Evolutionary conservation across 2,329 filamentous ascomycete genomes (phyloP), one percentile per base, ranked within the genome.

Genomic region (Arthroderma sp.): DNA sequence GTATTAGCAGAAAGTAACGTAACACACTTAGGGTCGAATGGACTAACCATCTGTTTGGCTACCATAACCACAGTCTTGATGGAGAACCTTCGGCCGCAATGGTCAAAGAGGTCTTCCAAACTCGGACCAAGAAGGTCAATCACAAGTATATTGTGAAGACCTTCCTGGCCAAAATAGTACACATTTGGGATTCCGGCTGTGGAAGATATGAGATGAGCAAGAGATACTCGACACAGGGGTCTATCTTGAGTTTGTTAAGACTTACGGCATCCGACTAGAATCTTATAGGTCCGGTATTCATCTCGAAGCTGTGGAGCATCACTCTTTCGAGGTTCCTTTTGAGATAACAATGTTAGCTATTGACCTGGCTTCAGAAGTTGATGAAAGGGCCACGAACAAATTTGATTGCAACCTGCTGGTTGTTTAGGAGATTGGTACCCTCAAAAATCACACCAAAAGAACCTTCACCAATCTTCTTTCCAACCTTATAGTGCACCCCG

Each of bases 61-160:
- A 96, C 88, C 91, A 96, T 95, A 50, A 96, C 88, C 8, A 95
- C 89, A 0, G 91, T 98, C 77, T 98, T 96, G 64, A 89, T 88
- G 5, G 84, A 81, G 69, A 98, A 98, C 55, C 88, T 81, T 56
- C 89, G 78, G 61, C 91, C 91, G 71, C 89, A 98, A 67, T 94
- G 87, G 62, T 98, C 89, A 62, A 98, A 98, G 15, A 98, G 77
- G 61, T 98, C 89, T 64, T 98, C 89, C 49, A 98, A 75, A 52
- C 87, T 94, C 43, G 89, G 89, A 10, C 89, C 89, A 28, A 98
- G 80, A 36, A 98, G 75, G 68, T 98, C 89, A 59, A 96, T 96
- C 55, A 98, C 89, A 42, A 98, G 81, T 55, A 96, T 96, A 70
- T 98, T 96, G 73, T 98, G 91, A 29, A 96, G 81, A 56, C 89